Evolutionary conservation across 2,329 filamentous ascomycete genomes (phyloP), one percentile per base, ranked within the genome.

Genomic region (Stagonosporopsis vannaccii): DNA sequence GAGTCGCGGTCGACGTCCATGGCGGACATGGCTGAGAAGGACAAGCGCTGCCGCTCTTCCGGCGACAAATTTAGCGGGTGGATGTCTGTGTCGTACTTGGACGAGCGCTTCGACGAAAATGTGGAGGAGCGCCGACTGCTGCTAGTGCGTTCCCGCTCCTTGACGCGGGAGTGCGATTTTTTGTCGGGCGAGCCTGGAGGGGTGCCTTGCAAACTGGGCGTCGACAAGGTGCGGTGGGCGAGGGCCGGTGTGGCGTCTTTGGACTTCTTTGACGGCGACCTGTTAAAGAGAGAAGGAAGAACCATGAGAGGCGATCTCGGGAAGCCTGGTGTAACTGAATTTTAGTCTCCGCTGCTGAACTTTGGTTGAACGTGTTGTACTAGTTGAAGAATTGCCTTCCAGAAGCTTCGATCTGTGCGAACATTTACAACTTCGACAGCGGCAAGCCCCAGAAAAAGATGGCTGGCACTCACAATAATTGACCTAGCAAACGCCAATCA

Each of bases 31-130:
- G 83, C 84, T 42, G 89, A 91, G 50, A 90, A 78, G 44, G 89
- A 91, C 55, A 90, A 78, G 60, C 91, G 87, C 76, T 90, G 90
- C 70, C 92, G 85, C 83, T 97, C 89, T 80, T 97, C 92, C 42
- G 92, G 92, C 2, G 90, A 92, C 20, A 96, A 86, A 72, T 97
- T 97, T 48, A 97, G 84, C 35, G 94, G 94, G 76, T 97, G 93
- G 2, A 87, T 89, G 74, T 94, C 85, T 73, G 91, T 86, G 72
- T 90, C 87, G 70, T 75, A 74, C 60, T 67, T 70, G 70, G 76
- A 74, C 61, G 77, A 75, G 58, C 71, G 73, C 65, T 67, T 70
- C 58, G 66, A 70, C 49, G 71, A 73, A 63, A 69, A 69, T 22
- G 73, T 72, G 50, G 56, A 62, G 43, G 69, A 71, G 59, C 67